phyloP scores from a whole-genome alignment of 169 alveolate genomes.

The Eimeria necatrix region DNA sequence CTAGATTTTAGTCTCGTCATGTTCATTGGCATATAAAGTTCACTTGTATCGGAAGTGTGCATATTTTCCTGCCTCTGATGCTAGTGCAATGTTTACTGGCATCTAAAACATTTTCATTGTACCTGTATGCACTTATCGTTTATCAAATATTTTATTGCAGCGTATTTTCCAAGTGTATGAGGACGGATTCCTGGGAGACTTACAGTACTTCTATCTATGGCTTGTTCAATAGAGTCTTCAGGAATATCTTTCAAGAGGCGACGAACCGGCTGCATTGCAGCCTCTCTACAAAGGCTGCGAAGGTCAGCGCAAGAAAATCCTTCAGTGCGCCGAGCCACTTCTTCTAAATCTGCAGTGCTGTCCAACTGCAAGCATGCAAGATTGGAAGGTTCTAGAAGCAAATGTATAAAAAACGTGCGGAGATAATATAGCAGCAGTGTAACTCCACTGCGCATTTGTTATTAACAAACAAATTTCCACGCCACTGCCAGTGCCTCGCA shows the following conservation, averaged over 20 bases:
- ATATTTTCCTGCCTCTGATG: too few relatives aligned
- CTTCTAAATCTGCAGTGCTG: slow-evolving; percentile 20
- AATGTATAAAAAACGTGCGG: background rate
- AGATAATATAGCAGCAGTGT: background rate
- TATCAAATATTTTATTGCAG: background rate
- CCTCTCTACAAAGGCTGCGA: slow-evolving; percentile 78
- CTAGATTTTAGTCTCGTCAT: too few relatives aligned
- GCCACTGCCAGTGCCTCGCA: too few relatives aligned
- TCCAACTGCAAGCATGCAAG: slow-evolving; percentile 60
- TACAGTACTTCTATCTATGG: background rate
- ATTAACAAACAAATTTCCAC: too few relatives aligned
- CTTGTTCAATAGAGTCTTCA: background rate
- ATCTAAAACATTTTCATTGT: too few relatives aligned
- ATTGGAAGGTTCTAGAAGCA: background rate
- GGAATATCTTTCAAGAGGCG: slow-evolving; percentile 53
- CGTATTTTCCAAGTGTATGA: too few relatives aligned
- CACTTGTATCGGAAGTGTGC: background rate
- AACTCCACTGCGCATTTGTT: too few relatives aligned
- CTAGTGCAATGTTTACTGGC: too few relatives aligned
- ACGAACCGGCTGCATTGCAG: slow-evolving; percentile 80
- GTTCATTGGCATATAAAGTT: too few relatives aligned
- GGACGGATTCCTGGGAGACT: background rate
- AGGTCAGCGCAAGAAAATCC: slow-evolving; percentile 80
- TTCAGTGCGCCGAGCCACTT: slow-evolving; percentile 72
- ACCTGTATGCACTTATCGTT: too few relatives aligned